These are phyloP conservation scores for Sordariomycetes sp. DNA, from an alignment of 2,329 filamentous ascomycete genomes.

Conservation along the genomic window DNA sequence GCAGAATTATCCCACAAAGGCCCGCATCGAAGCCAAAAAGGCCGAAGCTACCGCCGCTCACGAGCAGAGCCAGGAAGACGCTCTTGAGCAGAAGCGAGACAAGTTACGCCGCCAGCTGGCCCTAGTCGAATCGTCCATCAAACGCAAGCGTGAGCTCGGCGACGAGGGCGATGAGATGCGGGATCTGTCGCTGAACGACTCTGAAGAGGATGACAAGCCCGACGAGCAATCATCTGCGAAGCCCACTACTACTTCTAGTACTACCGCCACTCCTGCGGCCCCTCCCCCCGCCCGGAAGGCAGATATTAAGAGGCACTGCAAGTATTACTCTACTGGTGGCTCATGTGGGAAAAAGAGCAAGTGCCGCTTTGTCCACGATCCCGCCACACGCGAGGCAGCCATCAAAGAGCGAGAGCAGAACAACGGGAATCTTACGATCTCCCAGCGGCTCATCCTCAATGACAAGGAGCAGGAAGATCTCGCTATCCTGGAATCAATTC, in stretches of 20 bases:
- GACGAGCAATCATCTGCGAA: no score
- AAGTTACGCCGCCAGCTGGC: constrained; percentile 55
- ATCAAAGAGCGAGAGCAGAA: constrained; percentile 56
- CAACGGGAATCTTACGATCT: constrained; percentile 55
- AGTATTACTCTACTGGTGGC: constrained; percentile 61
- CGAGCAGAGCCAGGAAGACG: constrained; percentile 53
- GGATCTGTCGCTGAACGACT: constrained; percentile 34
- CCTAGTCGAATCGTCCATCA: constrained; percentile 61
- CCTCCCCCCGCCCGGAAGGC: constrained; percentile 40
- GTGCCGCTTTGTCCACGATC: constrained; percentile 64
- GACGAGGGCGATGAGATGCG: constrained; percentile 60
- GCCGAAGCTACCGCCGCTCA: constrained; percentile 32
- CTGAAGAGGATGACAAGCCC: constrained; percentile 50
- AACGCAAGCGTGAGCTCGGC: constrained; percentile 58
- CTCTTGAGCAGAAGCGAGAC: constrained; percentile 50
- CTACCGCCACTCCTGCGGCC: constrained; percentile 28
- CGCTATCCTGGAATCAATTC: constrained; percentile 55
- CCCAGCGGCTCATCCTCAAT: constrained; percentile 56
- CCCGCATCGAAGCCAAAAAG: constrained; percentile 56
- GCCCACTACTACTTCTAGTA: no score
- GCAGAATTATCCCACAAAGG: constrained; percentile 71
- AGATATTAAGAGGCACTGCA: constrained; percentile 57
- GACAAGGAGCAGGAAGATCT: constrained; percentile 61
- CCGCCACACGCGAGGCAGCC: constrained; percentile 52
- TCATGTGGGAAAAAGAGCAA: constrained; percentile 66